These are phyloP conservation scores for Starmerella powellii DNA, from an alignment of 805 yeast genomes.

Conservation along the genomic window DNA sequence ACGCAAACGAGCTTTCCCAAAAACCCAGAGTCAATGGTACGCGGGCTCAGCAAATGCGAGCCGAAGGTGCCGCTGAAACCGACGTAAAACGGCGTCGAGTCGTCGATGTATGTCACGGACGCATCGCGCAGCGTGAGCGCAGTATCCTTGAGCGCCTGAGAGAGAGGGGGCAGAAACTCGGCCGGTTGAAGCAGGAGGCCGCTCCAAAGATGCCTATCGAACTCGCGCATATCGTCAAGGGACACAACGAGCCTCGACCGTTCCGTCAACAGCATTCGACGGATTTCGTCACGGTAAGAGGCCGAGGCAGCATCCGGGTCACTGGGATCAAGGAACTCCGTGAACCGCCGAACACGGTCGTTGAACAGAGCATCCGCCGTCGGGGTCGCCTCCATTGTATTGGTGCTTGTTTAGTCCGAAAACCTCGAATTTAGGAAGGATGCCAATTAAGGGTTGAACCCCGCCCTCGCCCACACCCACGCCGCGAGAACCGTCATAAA, in stretches of 20 bases:
- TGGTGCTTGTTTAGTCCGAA: neutral
- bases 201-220: constrained; percentile 69
- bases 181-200: constrained; percentile 64
- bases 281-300: constrained; percentile 52
- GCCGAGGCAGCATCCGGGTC: constrained; percentile 40
- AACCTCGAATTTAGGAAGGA: too few relatives aligned
- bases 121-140: constrained; percentile 60
- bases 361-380: constrained; percentile 37
- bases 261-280: constrained; percentile 57
- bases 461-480: constrained; percentile 4
- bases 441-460: constrained; percentile 5
- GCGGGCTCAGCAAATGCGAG: constrained; percentile 70
- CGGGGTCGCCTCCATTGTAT: constrained; percentile 12
- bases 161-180: constrained; percentile 79
- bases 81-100: constrained; percentile 54
- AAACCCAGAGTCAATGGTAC: constrained; percentile 66
- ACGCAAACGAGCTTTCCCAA: constrained; percentile 73
- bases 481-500: neutral
- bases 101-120: constrained; percentile 43
- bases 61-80: constrained; percentile 90
- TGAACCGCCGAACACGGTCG: constrained; percentile 79
- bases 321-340: constrained; percentile 64
- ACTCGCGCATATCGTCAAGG: constrained; percentile 77
- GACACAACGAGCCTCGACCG: constrained; percentile 58
- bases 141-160: constrained; percentile 70